phyloP scores from a whole-genome alignment of 2,329 filamentous ascomycete species.

The Eutypella sp. region DNA sequence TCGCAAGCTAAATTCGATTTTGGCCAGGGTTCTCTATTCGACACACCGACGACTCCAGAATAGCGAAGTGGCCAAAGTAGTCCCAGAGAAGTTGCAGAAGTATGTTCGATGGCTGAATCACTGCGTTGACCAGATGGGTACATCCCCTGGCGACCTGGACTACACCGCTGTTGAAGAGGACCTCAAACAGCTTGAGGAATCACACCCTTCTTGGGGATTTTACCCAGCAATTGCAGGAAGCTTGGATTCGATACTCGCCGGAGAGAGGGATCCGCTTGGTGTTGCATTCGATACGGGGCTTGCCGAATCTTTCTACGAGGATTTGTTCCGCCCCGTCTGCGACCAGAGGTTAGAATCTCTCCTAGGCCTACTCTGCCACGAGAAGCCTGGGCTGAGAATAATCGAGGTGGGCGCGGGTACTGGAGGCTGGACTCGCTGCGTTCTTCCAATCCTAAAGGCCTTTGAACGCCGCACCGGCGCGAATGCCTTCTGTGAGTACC shows the following conservation, averaged over 20 bases:
- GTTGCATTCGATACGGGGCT: conserved; percentile 31
- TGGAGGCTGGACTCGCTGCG: background rate
- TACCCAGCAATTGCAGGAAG: conserved; percentile 25
- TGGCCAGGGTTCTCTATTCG: no score
- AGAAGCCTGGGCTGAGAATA: background rate
- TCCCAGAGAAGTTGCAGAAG: no score
- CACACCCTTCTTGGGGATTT: conserved; percentile 27
- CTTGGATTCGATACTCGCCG: conserved; percentile 26
- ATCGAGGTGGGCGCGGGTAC: background rate
- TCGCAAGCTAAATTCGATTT: conserved; percentile 8
- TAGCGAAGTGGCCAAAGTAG: no score
- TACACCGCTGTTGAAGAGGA: conserved; percentile 20
- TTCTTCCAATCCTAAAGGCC: background rate
- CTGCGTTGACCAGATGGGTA: no score
- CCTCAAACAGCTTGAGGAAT: no score
- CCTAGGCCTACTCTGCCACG: background rate
- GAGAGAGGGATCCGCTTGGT: conserved; percentile 29
- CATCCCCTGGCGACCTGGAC: no score
- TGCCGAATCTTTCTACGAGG: conserved; percentile 30
- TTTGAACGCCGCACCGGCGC: background rate
- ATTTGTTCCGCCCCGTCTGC: no score
- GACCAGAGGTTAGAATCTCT: no score
- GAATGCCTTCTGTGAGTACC: background rate
- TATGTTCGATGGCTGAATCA: no score
- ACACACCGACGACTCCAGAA: no score